Evolutionary conservation across 2,329 filamentous ascomycete species (phyloP).

Genomic region (Hyphodiscus sp.): DNA sequence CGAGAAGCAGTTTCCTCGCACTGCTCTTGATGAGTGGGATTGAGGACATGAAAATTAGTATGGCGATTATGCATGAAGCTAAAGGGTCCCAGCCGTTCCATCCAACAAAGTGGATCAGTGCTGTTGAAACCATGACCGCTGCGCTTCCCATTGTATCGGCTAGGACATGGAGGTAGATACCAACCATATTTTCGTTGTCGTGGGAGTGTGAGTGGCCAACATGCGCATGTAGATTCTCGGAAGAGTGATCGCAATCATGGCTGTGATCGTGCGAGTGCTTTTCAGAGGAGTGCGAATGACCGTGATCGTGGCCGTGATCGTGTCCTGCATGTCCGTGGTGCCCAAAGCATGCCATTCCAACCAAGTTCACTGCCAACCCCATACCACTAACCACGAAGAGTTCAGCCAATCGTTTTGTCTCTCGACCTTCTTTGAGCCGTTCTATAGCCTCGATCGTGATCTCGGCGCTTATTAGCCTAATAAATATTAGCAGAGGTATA

Average conservation of each 20-base stretch:
- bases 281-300: conserved; percentile 26
- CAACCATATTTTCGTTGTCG: conserved; percentile 96
- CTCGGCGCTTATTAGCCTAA: conserved; percentile 86
- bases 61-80: conserved; percentile 87
- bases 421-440: conserved; percentile 72
- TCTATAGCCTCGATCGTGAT: conserved; percentile 95
- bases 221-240: conserved; percentile 20
- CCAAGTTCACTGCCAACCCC: conserved; percentile 82
- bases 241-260: conserved; percentile 22
- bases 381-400: conserved; percentile 82
- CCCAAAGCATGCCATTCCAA: conserved; percentile 58
- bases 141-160: conserved; percentile 92
- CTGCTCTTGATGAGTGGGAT: conserved; percentile 81
- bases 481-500: conserved; percentile 16
- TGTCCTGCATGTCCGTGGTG: conserved; percentile 41
- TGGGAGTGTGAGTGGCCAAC: conserved; percentile 47
- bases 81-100: conserved; percentile 95
- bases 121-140: conserved; percentile 87
- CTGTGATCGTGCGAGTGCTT: conserved; percentile 25
- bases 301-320: conserved; percentile 31
- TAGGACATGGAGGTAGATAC: conserved; percentile 91
- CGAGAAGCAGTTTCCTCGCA: conserved; percentile 75
- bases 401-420: conserved; percentile 79
- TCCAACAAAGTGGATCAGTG: conserved; percentile 77
- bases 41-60: conserved; percentile 88